Conservation (phyloP, 2,329 filamentous ascomycete genomes). For the Fusarium haematococcum region DNA sequence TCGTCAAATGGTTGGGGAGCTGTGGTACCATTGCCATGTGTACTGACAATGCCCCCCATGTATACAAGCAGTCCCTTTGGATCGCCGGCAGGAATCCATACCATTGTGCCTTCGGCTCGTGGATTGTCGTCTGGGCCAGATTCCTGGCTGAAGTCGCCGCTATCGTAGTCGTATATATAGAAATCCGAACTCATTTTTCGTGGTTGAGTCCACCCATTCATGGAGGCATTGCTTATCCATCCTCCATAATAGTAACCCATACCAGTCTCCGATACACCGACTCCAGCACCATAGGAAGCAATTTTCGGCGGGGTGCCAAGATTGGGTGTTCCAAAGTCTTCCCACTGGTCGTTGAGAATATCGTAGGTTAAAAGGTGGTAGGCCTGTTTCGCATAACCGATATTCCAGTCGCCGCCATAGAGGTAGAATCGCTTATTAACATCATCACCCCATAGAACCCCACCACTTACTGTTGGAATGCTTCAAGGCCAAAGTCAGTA, state of each 20-base stretch:
- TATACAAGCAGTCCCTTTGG: slow-evolving; percentile 14
- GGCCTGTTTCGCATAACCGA: background rate
- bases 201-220: background rate
- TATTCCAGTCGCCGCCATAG: slow-evolving; percentile 14
- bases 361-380: slow-evolving; percentile 15
- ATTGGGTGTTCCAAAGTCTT: slow-evolving; percentile 2
- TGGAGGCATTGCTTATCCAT: slow-evolving; percentile 16
- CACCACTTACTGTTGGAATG: slow-evolving; percentile 9
- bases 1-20: slow-evolving; percentile 11
- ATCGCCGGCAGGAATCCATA: slow-evolving; percentile 14
- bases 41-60: slow-evolving; percentile 3
- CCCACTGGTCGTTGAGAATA: slow-evolving; percentile 12
- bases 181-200: background rate
- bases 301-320: background rate
- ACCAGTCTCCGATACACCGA: slow-evolving; percentile 3
- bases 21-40: background rate
- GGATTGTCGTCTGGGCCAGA: background rate
- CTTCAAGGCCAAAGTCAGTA: background rate
- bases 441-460: slow-evolving; percentile 10
- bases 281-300: slow-evolving; percentile 11
- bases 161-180: slow-evolving; percentile 1
- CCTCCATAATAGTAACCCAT: slow-evolving; percentile 19
- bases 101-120: slow-evolving; percentile 14
- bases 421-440: slow-evolving; percentile 21
- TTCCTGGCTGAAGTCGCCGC: background rate